Percentiles rank a stretch among this genome's conserved stretches.
Conservation (phyloP, 2,329 filamentous ascomycete species). For the Penicillium sp. region DNA sequence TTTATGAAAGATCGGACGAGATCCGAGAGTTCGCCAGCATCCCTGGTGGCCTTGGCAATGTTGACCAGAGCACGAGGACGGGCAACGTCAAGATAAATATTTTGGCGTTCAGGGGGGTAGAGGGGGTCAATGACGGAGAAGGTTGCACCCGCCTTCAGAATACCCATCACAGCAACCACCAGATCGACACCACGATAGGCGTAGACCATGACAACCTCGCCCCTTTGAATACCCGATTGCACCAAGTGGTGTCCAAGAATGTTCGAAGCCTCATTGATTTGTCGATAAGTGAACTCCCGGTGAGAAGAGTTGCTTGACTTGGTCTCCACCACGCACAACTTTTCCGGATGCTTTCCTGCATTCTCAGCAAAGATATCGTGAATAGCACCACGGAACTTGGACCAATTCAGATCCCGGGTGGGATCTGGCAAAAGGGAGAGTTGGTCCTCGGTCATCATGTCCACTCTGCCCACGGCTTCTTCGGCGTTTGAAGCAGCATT, state of each 20-base stretch:
- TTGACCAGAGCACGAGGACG: constrained; percentile 65
- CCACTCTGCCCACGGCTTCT: constrained; percentile 40
- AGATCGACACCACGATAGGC: constrained; percentile 75
- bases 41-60: constrained; percentile 65
- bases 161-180: constrained; percentile 75
- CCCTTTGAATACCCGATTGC: constrained; percentile 63
- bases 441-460: constrained; percentile 38
- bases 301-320: constrained; percentile 48
- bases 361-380: constrained; percentile 42
- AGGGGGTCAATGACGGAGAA: constrained; percentile 66
- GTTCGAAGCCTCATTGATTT: constrained; percentile 82
- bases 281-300: constrained; percentile 70
- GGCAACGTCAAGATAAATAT: constrained; percentile 76
- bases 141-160: constrained; percentile 54
- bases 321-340: constrained; percentile 63
- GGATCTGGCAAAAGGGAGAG: constrained; percentile 38
- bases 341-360: constrained; percentile 62
- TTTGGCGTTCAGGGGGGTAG: constrained; percentile 74
- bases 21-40: constrained; percentile 58
- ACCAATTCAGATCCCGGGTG: constrained; percentile 43
- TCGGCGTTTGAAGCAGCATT: constrained; percentile 39
- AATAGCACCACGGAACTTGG: constrained; percentile 42
- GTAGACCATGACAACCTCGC: constrained; percentile 91
- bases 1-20: constrained; percentile 63
- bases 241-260: constrained; percentile 72